Base-by-base conservation (phyloP, 2,329 filamentous ascomycete genomes). In the Camillea tinctor region DNA sequence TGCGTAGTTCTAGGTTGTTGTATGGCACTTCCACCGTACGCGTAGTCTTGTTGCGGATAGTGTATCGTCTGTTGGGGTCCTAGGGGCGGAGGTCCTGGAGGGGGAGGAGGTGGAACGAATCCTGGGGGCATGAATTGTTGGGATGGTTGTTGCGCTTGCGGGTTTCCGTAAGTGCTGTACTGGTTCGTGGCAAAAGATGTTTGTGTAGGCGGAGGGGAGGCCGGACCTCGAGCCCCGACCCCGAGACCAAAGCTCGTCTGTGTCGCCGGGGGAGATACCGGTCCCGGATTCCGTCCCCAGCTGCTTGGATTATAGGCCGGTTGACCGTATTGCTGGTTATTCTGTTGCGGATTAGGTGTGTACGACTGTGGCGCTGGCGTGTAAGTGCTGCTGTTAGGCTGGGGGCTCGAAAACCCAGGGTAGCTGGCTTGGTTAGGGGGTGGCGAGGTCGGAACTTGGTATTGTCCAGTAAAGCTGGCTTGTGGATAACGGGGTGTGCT, bases 61-160 rank as follows among this genome's bases (percentile, higher is more conserved):
- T 86, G 82, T 24, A 85, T 81, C 9, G 84, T 88, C 72, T 88
- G 85, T 70, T 88, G 85, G 30, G 84, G 84, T 3, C 84, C 84
- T 65, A 88, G 69, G 1, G 85, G 85, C 7, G 85, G 85, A 3
- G 85, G 85, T 0, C 84, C 85, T 0, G 86, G 86, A 1, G 86
- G 85, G 1, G 86, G 86, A 6, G 86, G 85, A 2, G 86, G 86
- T 4, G 84, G 86, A 44, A 88, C 82, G 63, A 87, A 87, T 3
- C 85, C 84, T 0, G 79, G 77, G 15, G 84, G 83, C 26, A 84
- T 78, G 57, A 81, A 83, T 15, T 77, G 74, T 62, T 77, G 76
- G 49, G 64, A 72, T 52, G 75, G 77, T 56, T 76, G 74, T 56
- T 76, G 71, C n/a, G 64, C 74, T 61, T 77, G 75, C 22, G 75